Evolutionary conservation across 495 filamentous ascomycete species (phyloP), one percentile per base, ranked within the genome.

Genomic region (Amphirosellinia nigrospora): DNA sequence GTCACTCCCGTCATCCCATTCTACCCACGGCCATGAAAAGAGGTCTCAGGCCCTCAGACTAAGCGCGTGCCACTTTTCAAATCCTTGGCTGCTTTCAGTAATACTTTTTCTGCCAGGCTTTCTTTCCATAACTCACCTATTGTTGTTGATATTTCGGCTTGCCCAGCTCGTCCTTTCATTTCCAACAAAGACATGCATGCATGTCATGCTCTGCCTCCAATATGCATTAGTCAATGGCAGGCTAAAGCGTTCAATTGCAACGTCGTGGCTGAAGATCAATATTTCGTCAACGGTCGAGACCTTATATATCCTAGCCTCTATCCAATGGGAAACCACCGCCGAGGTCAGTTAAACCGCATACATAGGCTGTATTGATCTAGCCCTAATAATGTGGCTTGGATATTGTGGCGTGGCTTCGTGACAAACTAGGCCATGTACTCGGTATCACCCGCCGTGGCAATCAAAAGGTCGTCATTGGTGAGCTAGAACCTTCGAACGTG

Each of bases 391-490:
- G n/a, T n/a, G n/a, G n/a, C n/a, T n/a, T n/a, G n/a, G n/a, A n/a
- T n/a, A n/a, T n/a, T n/a, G n/a, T n/a, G n/a, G n/a, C n/a, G n/a
- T n/a, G n/a, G n/a, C n/a, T n/a, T n/a, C n/a, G n/a, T n/a, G n/a
- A n/a, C n/a, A n/a, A n/a, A n/a, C n/a, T n/a, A n/a, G n/a, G n/a
- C n/a, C n/a, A n/a, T n/a, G n/a, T n/a, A n/a, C n/a, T n/a, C n/a
- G n/a, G n/a, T n/a, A 71, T 79, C 36, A 80, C 79, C 1, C 77
- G 73, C 46, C 78, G 76, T 38, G 77, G 79, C 66, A 64, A 59
- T 21, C 72, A 78, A 15, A 36, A 60, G 10, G 71, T 68, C 1
- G 64, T 79, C 45, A 75, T 77, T 21, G 78, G 78, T 79, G 15
- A 53, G 68, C 9, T 30, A 39, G n/a, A n/a, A n/a, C n/a, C n/a